Evolutionary conservation across 495 filamentous ascomycete species (phyloP), one percentile per base, ranked within the genome.

Genomic region (Neurospora sp.): DNA sequence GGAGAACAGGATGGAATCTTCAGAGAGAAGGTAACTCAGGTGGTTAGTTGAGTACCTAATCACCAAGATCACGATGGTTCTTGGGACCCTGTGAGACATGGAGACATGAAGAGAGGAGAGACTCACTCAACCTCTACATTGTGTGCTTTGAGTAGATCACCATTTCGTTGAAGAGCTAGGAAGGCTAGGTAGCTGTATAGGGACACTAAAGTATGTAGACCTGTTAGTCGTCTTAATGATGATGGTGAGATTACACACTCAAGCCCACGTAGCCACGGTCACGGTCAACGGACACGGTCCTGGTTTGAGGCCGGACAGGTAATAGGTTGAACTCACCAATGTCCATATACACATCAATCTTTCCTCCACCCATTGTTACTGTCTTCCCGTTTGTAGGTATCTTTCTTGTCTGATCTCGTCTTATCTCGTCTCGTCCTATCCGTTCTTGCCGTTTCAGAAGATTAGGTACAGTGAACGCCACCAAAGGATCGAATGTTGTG

Each of bases 161-260:
- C 77, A 73, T 92, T 88, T 41, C 83, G 86, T 31, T 83, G 82
- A 44, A 93, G 83, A 75, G 91, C 89, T 16, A 84, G 77, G 38
- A 91, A 84, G 14, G 88, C 86, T 74, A 90, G 84, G 81, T 90
- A 92, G 75, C 89, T 91, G 82, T 92, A 93, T 38, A 89, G 85
- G 11, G 91, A 93, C 39, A 88, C 91, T 92, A n/a, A n/a, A n/a
- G n/a, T n/a, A n/a, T n/a, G n/a, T n/a, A n/a, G n/a, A n/a, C n/a
- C n/a, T n/a, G 71, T 72, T 37, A 20, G 40, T 41, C 41, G 76
- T 37, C 73, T 73, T 54, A 16, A 54, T 42, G 71, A 16, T 11
- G 23, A 35, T 66, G n/a, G n/a, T n/a, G 54, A 35, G 27, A 62
- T n/a, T n/a, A n/a, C n/a, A n/a, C n/a, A n/a, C n/a, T n/a, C n/a